Conservation (phyloP, 495 filamentous ascomycete genomes). For the Penicillium taxi region DNA sequence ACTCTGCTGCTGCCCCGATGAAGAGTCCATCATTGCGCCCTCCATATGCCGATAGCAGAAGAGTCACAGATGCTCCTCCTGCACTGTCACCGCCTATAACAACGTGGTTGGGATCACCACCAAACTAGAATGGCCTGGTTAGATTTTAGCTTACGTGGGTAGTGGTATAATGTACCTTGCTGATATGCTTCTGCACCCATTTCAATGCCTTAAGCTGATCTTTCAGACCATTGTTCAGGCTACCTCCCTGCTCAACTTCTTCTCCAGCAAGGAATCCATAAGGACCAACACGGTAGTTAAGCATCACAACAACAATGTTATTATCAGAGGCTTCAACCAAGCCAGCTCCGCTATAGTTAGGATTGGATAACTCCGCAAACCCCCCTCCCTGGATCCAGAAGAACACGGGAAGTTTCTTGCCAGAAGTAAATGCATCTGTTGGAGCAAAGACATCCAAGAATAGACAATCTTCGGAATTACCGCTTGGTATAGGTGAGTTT, state of each 20-base stretch:
- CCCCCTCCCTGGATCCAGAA: conserved; percentile 75
- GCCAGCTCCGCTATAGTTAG: conserved; percentile 57
- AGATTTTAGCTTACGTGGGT: background rate
- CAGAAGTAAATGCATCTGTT: conserved; percentile 32
- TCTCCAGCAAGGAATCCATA: conserved; percentile 65
- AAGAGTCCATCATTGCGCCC: conserved; percentile 50
- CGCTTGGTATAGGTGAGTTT: conserved; percentile 19
- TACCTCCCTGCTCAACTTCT: conserved; percentile 44
- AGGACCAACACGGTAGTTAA: conserved; percentile 72
- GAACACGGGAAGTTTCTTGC: conserved; percentile 54
- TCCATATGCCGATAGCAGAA: conserved; percentile 59
- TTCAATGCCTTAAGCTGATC: conserved; percentile 60
- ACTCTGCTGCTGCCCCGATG: conserved; percentile 56
- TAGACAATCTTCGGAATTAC: conserved; percentile 62
- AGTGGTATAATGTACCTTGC: conserved; percentile 26
- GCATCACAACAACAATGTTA: conserved; percentile 61
- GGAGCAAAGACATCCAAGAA: conserved; percentile 70
- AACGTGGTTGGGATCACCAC: conserved; percentile 63
- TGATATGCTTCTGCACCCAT: conserved; percentile 63
- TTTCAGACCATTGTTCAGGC: conserved; percentile 62
- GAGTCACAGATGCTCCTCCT: conserved; percentile 56
- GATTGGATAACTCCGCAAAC: conserved; percentile 54
- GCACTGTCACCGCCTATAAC: conserved; percentile 67
- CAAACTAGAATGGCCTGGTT: conserved; percentile 42
- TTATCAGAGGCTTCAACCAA: conserved; percentile 51